These are phyloP conservation scores for Amanita phalloides DNA, from an alignment of 768 basidiomycete genomes.

Conservation along the genomic window DNA sequence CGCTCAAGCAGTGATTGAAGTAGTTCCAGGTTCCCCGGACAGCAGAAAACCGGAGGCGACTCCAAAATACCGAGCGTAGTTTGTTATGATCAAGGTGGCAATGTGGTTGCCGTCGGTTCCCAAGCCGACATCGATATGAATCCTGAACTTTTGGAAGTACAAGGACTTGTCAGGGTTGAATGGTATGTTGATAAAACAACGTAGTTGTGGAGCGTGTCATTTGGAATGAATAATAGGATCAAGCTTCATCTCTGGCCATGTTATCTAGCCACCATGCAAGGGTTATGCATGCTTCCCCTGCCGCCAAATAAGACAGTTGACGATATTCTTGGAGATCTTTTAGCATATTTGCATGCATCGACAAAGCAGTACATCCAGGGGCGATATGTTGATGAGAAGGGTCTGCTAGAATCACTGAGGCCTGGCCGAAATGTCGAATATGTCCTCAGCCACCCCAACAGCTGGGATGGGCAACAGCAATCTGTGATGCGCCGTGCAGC, in stretches of 20 bases:
- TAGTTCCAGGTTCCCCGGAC: background rate
- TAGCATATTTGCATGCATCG: slow-evolving; percentile 30
- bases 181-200: background rate
- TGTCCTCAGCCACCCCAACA: slow-evolving; percentile 40
- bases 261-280: background rate
- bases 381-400: no score
- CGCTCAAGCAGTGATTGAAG: slow-evolving; percentile 1
- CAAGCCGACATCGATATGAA: background rate
- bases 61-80: slow-evolving; percentile 5
- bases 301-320: slow-evolving; percentile 29
- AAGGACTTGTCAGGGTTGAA: background rate
- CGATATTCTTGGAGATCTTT: slow-evolving; percentile 37
- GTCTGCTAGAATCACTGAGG: slow-evolving; percentile 6
- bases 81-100: slow-evolving; percentile 1
- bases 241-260: slow-evolving; percentile 1
- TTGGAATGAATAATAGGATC: background rate
- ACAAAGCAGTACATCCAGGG: slow-evolving; percentile 27
- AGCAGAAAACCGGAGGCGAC: background rate
- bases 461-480: slow-evolving; percentile 45
- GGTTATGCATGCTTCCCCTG: slow-evolving; percentile 21
- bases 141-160: background rate
- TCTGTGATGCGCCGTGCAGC: slow-evolving; percentile 36
- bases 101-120: slow-evolving; percentile 3
- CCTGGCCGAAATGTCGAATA: slow-evolving; percentile 22
- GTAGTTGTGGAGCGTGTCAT: no score